These are phyloP conservation scores for Pterocarpus macrocarpus DNA, from an alignment of 306 rosid genomes.

Conservation along the genomic window DNA sequence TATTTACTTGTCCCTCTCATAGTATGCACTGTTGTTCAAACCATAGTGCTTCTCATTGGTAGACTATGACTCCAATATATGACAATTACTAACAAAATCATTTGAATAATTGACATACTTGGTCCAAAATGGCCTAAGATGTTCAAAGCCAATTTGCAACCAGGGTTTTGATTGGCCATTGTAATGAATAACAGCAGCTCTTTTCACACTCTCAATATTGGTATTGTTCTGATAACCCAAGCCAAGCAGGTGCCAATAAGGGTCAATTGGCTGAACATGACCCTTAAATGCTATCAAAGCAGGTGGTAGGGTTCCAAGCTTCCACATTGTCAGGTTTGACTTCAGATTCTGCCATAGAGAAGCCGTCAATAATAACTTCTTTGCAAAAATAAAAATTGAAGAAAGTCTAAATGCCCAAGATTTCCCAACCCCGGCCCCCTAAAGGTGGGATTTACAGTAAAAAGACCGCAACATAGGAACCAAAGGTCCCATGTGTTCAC, in stretches of 20 bases:
- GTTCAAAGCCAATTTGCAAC: constrained; percentile 96
- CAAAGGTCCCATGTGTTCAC: not conserved
- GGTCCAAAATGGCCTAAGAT: constrained; percentile 96
- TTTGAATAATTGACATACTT: constrained; percentile 90
- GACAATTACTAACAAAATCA: constrained; percentile 92
- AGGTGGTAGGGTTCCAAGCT: constrained; percentile 97
- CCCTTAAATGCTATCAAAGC: constrained; percentile 96
- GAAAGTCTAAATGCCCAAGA: not conserved
- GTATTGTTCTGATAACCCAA: constrained; percentile 96
- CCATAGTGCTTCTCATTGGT: constrained; percentile 51
- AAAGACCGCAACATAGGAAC: constrained; percentile 11
- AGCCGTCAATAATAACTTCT: constrained; percentile 37
- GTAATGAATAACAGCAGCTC: constrained; percentile 96
- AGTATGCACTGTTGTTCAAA: constrained; percentile 46
- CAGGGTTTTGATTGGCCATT: constrained; percentile 99
- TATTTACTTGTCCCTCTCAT: constrained; percentile 46
- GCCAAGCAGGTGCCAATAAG: constrained; percentile 97
- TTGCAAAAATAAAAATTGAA: not conserved
- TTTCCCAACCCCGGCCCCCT: not conserved
- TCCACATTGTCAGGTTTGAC: constrained; percentile 94
- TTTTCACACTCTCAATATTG: constrained; percentile 64
- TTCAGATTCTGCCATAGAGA: constrained; percentile 74
- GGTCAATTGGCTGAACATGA: constrained; percentile 87
- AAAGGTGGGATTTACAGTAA: not conserved
- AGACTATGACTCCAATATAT: constrained; percentile 88